These are phyloP conservation scores for Fomitopsis betulina DNA, from an alignment of 1,284 basidiomycete species.

Conservation along the genomic window DNA sequence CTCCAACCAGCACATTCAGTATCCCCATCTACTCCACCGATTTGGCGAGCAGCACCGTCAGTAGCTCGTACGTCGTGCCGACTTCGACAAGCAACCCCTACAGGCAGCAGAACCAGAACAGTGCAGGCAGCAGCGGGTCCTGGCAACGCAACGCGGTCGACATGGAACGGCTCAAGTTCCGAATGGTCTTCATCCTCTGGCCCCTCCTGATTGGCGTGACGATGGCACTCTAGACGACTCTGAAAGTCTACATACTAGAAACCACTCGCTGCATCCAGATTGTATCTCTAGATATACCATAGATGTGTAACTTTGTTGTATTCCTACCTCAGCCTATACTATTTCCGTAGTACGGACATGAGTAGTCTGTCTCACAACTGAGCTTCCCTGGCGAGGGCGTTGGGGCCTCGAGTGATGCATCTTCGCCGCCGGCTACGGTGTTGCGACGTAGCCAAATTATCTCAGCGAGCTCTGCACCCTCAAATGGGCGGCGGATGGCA, in stretches of 20 bases:
- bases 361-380: neutral
- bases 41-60: neutral
- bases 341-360: neutral
- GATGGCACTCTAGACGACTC: conserved; percentile 34
- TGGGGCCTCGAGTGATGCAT: too few relatives aligned
- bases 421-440: too few relatives aligned
- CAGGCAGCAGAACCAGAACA: conserved; percentile 13
- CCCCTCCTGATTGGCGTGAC: conserved; percentile 50
- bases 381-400: neutral
- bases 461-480: too few relatives aligned
- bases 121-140: conserved; percentile 18
- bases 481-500: too few relatives aligned
- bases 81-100: neutral
- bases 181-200: conserved; percentile 51
- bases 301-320: neutral
- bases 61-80: neutral
- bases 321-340: neutral
- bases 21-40: neutral
- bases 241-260: neutral
- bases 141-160: conserved; percentile 26
- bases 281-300: too few relatives aligned
- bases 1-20: neutral
- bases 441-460: too few relatives aligned
- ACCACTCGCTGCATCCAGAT: too few relatives aligned
- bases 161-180: conserved; percentile 44